Base-by-base conservation (phyloP, 164 flowering plant species). In the Aristolochia contorta region DNA sequence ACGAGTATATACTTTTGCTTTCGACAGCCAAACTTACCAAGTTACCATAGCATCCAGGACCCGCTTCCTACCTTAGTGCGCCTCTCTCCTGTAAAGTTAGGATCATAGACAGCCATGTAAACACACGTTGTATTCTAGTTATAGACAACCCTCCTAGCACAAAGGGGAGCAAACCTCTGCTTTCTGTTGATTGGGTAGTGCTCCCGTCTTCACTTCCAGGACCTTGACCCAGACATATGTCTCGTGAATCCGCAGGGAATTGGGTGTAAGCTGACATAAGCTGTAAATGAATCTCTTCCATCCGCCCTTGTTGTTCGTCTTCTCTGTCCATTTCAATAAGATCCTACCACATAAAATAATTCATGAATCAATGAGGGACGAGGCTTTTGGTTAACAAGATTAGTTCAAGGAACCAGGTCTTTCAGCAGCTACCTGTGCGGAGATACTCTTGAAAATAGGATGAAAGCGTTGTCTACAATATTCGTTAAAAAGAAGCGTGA, bases 381-480 rank as follows among this genome's bases (percentile, higher is more conserved):
- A 37, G 10, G 43, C 43, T 8, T 37, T 37, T 37, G 43, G 43
- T 37, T 27, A 37, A 37, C 43, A 37, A 37, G 43, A 37, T 37
- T 37, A 37, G 45, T n/a, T 30, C 12, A 30, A 12, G 45, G 37
- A 30, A 22, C 23, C 49, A 54, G 24, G 27, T 19, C 21, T 54
- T 19, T 41, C 10, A 1, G 24, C 2, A 37, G 41, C 41, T 77
- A 94, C 97, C 93, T 80, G 72, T n/a, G 87, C 88, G 32, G 89
- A 65, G 47, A 21, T 62, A 63, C 63, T 73, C 65, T 65, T 67
- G 61, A 94, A 91, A 32, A 85, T 56, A 13, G 96, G 99, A 45
- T 18, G 66, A 68, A 91, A 94, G 46, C 96, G 78, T 70, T 86
- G 77, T 71, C 96, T 72, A 65, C 97, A 89, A 62, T 82, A 94